These are phyloP conservation scores for Heterobasidion parviporum DNA, from an alignment of 1,284 basidiomycete genomes.

Conservation along the genomic window DNA sequence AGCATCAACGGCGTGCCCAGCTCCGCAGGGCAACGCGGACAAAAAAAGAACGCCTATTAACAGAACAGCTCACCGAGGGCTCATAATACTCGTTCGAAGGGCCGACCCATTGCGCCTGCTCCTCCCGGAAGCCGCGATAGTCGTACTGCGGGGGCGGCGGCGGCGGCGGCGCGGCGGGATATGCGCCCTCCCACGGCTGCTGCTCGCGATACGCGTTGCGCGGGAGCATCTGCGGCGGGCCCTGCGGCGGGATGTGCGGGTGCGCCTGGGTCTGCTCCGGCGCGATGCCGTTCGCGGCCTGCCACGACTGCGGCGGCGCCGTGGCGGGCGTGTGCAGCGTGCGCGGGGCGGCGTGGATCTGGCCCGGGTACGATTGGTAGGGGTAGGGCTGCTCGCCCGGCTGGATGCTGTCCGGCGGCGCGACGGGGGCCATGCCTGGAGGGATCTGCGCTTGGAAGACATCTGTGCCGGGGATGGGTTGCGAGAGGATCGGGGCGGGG, in stretches of 20 bases:
- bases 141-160: constrained; percentile 36
- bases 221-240: constrained; percentile 33
- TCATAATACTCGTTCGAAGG: constrained; percentile 50
- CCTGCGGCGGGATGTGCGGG: constrained; percentile 20
- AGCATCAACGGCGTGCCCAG: background rate
- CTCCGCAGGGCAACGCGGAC: background rate
- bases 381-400: constrained; percentile 27
- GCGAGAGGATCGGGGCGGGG: constrained; percentile 1
- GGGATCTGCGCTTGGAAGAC: constrained; percentile 5
- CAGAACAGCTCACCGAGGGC: constrained; percentile 29
- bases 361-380: constrained; percentile 38
- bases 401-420: constrained; percentile 18
- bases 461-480: constrained; percentile 8
- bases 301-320: constrained; percentile 53
- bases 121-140: constrained; percentile 30
- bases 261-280: constrained; percentile 56
- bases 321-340: constrained; percentile 37
- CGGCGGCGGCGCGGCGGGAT: constrained; percentile 32
- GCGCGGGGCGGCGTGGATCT: constrained; percentile 31
- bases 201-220: constrained; percentile 39
- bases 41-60: background rate
- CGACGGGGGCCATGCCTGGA: constrained; percentile 17
- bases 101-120: constrained; percentile 41
- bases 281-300: constrained; percentile 46
- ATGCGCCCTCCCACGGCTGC: constrained; percentile 34